Base-by-base conservation (phyloP, 768 basidiomycete species). In the Botryobasidium botryosum region DNA sequence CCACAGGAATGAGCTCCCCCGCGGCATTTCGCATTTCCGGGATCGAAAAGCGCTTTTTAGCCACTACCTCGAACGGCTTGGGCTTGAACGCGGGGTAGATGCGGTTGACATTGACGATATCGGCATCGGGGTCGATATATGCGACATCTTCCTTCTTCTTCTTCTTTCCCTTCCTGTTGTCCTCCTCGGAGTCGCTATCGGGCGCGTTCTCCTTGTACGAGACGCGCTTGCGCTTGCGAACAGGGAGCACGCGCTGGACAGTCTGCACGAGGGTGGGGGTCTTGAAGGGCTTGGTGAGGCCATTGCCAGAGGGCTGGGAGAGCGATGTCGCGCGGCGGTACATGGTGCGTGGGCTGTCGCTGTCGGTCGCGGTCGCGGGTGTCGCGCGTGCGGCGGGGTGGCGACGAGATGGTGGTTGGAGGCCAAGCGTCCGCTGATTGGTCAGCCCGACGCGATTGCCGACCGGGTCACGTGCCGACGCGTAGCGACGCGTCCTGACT, bases 191-290 rank as follows among this genome's bases (percentile, higher is more conserved):
- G 40, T 74, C 72, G 26, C 55, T 66, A 35, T 68, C 74, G 50
- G 74, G 67, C 17, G 51, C 57, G 3, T 59, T 57, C 40, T 72
- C 83, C 53, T 81, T 84, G 68, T 92, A 92, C 0, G 80, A 85
- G 20, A 88, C 76, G 10, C 83, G 76, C 55, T 86, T 91, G 40
- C 88, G 75, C 59, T 92, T 94, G 21, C 88, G 71, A 51, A 68
- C 68, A 0, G 77, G 79, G 52, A 79, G 77, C 5, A 64, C 61
- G 28, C 74, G 73, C 36, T 72, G 70, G 18, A 68, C 52, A 8
- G 64, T 46, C 32, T 53, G 57, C 8, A 66, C 55, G 24, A 64
- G 52, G 1, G 75, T 69, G 3, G 85, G 85, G 1, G 77, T 64
- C 56, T 84, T 86, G 68, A 86, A 88, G 0, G 81, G 85, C 53